phyloP scores from a whole-genome alignment of 192 early-diverging fungal species.

The Coemansia asiatica region DNA sequence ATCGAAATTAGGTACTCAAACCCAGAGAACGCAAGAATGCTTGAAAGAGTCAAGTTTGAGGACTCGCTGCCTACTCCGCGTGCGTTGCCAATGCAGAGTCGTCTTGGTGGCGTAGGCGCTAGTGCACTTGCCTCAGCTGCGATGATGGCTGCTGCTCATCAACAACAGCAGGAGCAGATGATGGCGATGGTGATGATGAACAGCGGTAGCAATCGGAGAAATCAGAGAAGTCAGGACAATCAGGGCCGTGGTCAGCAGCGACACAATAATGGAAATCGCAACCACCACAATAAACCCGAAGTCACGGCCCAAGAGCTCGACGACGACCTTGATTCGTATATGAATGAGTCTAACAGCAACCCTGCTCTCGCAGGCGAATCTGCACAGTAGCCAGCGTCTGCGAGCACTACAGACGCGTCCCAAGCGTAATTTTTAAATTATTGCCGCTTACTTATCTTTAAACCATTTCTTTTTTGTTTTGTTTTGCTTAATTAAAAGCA shows the following conservation, averaged over 20 bases:
- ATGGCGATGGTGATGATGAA: background rate
- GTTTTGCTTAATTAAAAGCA: no score
- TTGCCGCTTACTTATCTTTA: no score
- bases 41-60: conserved; percentile 32
- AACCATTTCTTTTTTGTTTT: no score
- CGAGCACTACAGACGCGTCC: background rate
- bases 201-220: conserved; percentile 1
- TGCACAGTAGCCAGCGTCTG: background rate
- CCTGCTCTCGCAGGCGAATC: background rate
- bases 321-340: conserved; percentile 51
- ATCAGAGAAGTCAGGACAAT: no score
- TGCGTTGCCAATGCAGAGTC: conserved; percentile 5
- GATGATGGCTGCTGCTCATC: background rate
- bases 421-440: background rate
- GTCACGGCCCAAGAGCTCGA: conserved; percentile 43
- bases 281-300: background rate
- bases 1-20: conserved; percentile 37
- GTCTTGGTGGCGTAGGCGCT: conserved; percentile 17
- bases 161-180: conserved; percentile 9
- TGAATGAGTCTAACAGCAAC: conserved; percentile 15
- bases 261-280: background rate
- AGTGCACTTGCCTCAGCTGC: conserved; percentile 13
- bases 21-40: conserved; percentile 13
- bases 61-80: conserved; percentile 29
- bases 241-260: conserved; percentile 7